phyloP scores from a whole-genome alignment of 257 asterid species.

The Echium plantagineum region DNA sequence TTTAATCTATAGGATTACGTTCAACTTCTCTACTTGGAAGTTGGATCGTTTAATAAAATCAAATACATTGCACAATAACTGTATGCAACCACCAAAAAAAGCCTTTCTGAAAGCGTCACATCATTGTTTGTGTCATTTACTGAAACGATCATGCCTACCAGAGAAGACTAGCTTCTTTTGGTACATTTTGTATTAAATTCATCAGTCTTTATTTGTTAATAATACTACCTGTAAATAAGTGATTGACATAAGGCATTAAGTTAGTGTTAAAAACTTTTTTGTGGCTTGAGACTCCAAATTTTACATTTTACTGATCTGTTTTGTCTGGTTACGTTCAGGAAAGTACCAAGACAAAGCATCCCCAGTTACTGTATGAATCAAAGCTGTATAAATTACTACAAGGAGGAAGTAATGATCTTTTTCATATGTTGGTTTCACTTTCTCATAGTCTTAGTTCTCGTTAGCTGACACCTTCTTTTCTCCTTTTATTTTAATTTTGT shows the following conservation, averaged over 20 bases:
- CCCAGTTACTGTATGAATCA: constrained; percentile 67
- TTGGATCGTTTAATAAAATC: neutral
- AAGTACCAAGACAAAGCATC: constrained; percentile 76
- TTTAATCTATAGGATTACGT: neutral
- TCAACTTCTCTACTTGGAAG: neutral
- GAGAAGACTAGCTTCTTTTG: no score
- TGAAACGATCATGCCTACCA: no score
- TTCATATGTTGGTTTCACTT: constrained; percentile 10
- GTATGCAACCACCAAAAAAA: no score
- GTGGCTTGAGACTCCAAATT: neutral
- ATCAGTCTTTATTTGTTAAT: no score
- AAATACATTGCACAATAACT: no score
- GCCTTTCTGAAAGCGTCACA: no score
- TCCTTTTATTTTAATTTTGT: constrained; percentile 10
- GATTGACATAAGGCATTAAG: no score
- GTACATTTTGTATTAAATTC: no score
- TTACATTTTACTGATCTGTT: constrained; percentile 1
- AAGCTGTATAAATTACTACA: constrained; percentile 69
- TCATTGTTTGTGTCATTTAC: no score
- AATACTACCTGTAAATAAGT: no score
- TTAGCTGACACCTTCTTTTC: neutral
- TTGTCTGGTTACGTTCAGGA: constrained; percentile 35
- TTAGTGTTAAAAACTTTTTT: neutral
- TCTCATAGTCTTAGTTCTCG: neutral
- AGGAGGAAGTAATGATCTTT: constrained; percentile 69